Percentiles rank a stretch among this genome's conserved stretches.
Conservation (phyloP, 1,284 basidiomycete genomes). For the Ceratobasidium sp. region DNA sequence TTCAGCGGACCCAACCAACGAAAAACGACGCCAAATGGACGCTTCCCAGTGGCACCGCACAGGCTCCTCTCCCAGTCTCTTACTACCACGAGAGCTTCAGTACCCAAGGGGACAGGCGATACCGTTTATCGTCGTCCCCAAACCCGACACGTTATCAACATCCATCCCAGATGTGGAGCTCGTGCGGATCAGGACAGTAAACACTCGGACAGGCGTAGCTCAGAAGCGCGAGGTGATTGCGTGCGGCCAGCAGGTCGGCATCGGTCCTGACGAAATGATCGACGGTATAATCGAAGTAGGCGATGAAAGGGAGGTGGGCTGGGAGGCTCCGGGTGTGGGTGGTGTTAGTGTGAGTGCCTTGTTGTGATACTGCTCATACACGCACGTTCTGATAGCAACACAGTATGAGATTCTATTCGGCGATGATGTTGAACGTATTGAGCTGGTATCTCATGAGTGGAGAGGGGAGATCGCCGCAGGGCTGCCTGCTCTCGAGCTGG, state of each 20-base stretch:
- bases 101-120: constrained; percentile 24
- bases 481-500: constrained; percentile 12
- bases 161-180: constrained; percentile 15
- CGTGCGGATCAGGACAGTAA: background rate
- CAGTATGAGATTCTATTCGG: constrained; percentile 34
- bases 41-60: constrained; percentile 12
- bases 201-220: constrained; percentile 22
- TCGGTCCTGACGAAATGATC: background rate
- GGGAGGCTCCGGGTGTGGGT: background rate
- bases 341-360: constrained; percentile 9
- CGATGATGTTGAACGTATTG: background rate
- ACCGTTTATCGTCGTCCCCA: constrained; percentile 14
- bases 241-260: background rate
- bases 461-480: constrained; percentile 15
- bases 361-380: background rate
- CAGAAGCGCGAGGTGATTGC: background rate
- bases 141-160: background rate
- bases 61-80: constrained; percentile 8
- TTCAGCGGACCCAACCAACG: constrained; percentile 23
- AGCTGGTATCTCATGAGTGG: constrained; percentile 31
- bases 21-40: constrained; percentile 33
- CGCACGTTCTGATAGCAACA: background rate
- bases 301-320: constrained; percentile 22
- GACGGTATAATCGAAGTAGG: constrained; percentile 9
- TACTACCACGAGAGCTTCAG: constrained; percentile 8